These are phyloP conservation scores for Clavispora santaluciae DNA, from an alignment of 805 yeast genomes.

Conservation along the genomic window DNA sequence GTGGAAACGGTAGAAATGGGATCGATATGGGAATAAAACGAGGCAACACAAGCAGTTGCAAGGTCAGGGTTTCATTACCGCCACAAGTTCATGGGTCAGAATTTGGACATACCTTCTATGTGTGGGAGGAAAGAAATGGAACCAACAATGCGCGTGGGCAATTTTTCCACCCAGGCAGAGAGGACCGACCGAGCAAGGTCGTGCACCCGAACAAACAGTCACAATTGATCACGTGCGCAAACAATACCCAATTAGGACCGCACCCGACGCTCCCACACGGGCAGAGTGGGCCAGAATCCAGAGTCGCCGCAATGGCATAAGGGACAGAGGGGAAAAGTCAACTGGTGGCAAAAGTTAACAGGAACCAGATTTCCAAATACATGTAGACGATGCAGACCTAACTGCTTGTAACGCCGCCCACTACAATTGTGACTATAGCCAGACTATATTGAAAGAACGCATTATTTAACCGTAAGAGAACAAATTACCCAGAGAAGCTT, in stretches of 20 bases:
- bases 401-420: no score
- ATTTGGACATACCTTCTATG: constrained; percentile 15
- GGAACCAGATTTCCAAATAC: no score
- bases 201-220: not conserved
- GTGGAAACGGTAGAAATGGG: not conserved
- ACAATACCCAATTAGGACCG: no score
- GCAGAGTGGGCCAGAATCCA: no score
- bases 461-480: not conserved
- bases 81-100: not conserved
- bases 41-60: constrained; percentile 4
- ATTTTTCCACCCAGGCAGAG: not conserved
- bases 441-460: not conserved
- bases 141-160: not conserved
- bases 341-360: no score
- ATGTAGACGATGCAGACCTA: no score
- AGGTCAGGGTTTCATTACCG: not conserved
- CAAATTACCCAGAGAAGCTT: not conserved
- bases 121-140: constrained; percentile 3
- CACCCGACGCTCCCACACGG: no score
- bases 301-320: no score
- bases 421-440: not conserved
- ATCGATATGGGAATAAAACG: constrained; percentile 1
- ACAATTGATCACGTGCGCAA: not conserved
- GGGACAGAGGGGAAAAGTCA: no score
- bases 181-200: not conserved